Evolutionary conservation across 345 rosid genomes (phyloP).

Genomic region (Aquilaria yunnanensis): DNA sequence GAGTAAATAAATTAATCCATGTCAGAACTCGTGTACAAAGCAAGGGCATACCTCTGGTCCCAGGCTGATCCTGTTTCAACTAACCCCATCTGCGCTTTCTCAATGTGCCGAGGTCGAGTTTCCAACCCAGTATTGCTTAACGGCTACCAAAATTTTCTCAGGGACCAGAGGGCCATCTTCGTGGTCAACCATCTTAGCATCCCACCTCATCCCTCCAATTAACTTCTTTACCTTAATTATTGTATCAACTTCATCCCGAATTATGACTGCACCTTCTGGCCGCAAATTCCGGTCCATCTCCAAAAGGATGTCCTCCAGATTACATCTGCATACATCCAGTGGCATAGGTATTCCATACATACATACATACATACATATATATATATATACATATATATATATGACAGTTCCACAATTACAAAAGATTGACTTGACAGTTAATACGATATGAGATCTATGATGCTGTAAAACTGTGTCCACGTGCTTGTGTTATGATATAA

Average conservation of each 20-base stretch:
- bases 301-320: conserved; percentile 75
- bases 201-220: conserved; percentile 90
- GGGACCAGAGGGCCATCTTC: conserved; percentile 97
- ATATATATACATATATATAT: too few species aligned
- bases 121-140: conserved; percentile 94
- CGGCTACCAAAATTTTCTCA: conserved; percentile 84
- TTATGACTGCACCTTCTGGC: conserved; percentile 93
- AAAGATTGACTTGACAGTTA: too few species aligned
- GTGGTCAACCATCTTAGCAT: conserved; percentile 89
- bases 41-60: neutral
- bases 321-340: conserved; percentile 47
- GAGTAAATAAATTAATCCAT: conserved; percentile 21
- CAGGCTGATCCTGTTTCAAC: neutral
- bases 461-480: too few species aligned
- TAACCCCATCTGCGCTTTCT: neutral
- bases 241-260: conserved; percentile 85
- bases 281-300: conserved; percentile 98
- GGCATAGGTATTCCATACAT: too few species aligned
- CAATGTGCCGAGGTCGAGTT: conserved; percentile 62
- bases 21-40: neutral
- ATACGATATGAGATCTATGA: too few species aligned
- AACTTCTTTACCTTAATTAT: conserved; percentile 76
- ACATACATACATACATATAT: too few species aligned
- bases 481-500: too few species aligned
- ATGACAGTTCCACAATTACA: too few species aligned